A percentile compares a stretch with the other conserved stretches of the same genome.
Conservation (phyloP, 2,329 filamentous ascomycete genomes). For the Alternaria sp. region DNA sequence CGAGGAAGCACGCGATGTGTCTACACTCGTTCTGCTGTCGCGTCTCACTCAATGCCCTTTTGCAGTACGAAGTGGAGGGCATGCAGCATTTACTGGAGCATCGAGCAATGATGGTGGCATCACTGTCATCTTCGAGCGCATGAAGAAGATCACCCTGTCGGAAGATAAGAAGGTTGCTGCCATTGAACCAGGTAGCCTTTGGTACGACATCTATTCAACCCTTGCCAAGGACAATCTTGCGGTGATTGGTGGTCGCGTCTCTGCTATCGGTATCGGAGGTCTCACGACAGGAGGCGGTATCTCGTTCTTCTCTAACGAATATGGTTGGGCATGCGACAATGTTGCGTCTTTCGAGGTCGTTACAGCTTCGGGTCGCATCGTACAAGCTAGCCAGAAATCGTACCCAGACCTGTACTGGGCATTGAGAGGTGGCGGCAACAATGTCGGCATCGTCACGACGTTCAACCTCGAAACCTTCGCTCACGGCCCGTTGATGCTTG, state of each 20-base stretch:
- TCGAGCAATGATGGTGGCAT: conserved; percentile 39
- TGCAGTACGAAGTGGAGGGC: conserved; percentile 47
- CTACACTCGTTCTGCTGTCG: conserved; percentile 25
- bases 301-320: conserved; percentile 37
- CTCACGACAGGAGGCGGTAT: conserved; percentile 29
- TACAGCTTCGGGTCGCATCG: conserved; percentile 26
- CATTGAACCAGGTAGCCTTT: conserved; percentile 42
- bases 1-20: conserved; percentile 22
- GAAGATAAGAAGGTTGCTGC: conserved; percentile 26
- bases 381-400: conserved; percentile 30
- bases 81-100: conserved; percentile 31
- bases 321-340: conserved; percentile 45
- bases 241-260: conserved; percentile 38
- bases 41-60: conserved; percentile 41
- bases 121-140: conserved; percentile 30
- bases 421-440: conserved; percentile 43
- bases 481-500: conserved; percentile 15
- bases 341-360: conserved; percentile 44
- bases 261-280: conserved; percentile 39
- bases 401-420: conserved; percentile 49
- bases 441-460: conserved; percentile 38
- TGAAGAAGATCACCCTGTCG: conserved; percentile 31
- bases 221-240: conserved; percentile 31
- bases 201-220: conserved; percentile 37
- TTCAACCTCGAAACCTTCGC: conserved; percentile 27